Evolutionary conservation across 1,284 basidiomycete genomes (phyloP), one percentile per base, ranked within the genome.

Genomic region (Heterobasidion occidentale): DNA sequence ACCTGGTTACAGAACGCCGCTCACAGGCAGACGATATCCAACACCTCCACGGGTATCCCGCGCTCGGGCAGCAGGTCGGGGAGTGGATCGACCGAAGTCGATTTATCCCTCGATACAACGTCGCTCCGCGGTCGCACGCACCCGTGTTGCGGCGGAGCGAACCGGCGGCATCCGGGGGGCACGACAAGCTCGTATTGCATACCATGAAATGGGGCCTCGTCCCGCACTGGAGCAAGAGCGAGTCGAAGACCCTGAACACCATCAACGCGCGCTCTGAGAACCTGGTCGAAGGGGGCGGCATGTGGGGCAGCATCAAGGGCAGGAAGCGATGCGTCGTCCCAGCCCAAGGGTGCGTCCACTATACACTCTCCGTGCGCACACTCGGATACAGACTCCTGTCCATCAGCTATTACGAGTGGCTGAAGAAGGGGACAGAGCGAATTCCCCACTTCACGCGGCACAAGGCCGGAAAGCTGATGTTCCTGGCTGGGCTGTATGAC

Each of bases 121-220:
- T 92, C 59, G 87, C 88, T 2, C 88, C 89, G 1, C 83, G 81
- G 46, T 79, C 85, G 0, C 75, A 81, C 44, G 83, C 81, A 0
- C 86, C 87, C 35, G 84, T 90, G 34, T 71, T 90, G 35, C 77
- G 82, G 27, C 34, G 64, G 67, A 46, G 45, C 57, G 8, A 51
- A 17, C 45, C 17, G 27, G 44, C 34, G 20, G 45, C 7, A 20
- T 51, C 46, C 44, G 48, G 45, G 9, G 45, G 36, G 36, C 54
- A 36, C 19, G 50, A 35, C 50, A n/a, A 46, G 34, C 53, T 20
- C 44, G 52, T 83, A 11, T 65, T 89, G 61, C 85, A 88, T 36
- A 81, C 84, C 5, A 92, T 92, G 93, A 87, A 86, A 65, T 98
- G 94, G 94, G 94, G 94, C 1, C 76, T 98, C 2, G 80, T 94